Evolutionary conservation across 352 stramenopile species (phyloP), one percentile per base, ranked within the genome.

Genomic region (Phytophthora boehmeriae): DNA sequence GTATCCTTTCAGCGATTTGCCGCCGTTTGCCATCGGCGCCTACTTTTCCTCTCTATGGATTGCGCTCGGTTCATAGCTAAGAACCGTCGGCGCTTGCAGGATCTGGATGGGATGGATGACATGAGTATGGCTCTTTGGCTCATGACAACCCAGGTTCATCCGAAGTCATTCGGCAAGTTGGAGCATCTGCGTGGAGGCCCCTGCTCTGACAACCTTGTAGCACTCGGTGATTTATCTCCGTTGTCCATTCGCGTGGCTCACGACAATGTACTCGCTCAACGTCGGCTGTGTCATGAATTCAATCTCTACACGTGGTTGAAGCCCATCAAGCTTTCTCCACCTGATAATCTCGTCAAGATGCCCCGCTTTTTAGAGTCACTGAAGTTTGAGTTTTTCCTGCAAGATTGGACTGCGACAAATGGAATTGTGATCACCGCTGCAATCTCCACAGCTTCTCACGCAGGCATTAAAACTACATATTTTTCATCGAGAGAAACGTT

Each of bases 91-190:
- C 68, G 25, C 22, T 23, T 80, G 23, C 54, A 49, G 2, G 58
- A 42, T 13, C 44, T 87, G 4, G 68, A 51, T 1, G 64, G 56
- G 0, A 58, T 90, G 16, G 82, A 92, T 45, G 82, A 90, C 55
- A 78, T 89, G 36, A 86, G 75, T 5, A 53, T 90, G 16, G 72
- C 74, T 17, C 50, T 85, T 13, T 91, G 80, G 82, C 38, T 89
- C 50, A 50, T 86, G 2, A 59, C 56, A 1, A 59, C 85, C 23
- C 73, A 86, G 36, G 80, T 89, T 5, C 71, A 74, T 14, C 54
- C 77, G 0, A 42, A 58, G 17, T 67, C 83, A 34, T 32, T 72
- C 1, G 14, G 47, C 8, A 28, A 60, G 19, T 72, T 89, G 20
- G n/a, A 48, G 1, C 73, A 81, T 28, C 28, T 84, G 4, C 66